Base-by-base conservation (phyloP, 345 rosid genomes). In the Turritis glabra region DNA sequence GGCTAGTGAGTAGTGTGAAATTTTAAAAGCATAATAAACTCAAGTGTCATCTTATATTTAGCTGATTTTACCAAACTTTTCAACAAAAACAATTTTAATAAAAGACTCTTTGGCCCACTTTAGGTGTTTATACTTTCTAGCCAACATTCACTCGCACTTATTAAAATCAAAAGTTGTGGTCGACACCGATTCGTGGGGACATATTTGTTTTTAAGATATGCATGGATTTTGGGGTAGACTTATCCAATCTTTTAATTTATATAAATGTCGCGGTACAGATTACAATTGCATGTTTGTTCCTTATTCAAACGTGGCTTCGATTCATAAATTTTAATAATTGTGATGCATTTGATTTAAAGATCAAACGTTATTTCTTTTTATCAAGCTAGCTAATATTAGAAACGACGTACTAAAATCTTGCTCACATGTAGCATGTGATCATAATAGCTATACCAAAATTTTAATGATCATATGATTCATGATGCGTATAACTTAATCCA, bases 121-220 rank as follows among this genome's bases (percentile, higher is more conserved):
- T 57, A 37, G 26, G 65, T 55, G 65, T 55, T n/a, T 35, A 55
- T 38, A 67, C 61, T 66, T 67, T 66, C 5, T 58, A 56, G 71
- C 64, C 19, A 23, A 52, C 35, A 66, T 66, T 66, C 60, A 58
- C 47, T 53, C 55, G 10, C 52, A 53, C 41, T 32, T 61, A 61
- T 72, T 38, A 61, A 38, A 51, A 37, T 7, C 21, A 22, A 68
- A 73, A 64, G 70, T 30, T 54, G 64, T 64, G 64, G 77, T 53
- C 64, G 47, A 71, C 77, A 64, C 29, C 15, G 26, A 32, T 73
- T 44, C 64, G 56, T 73, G 53, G 71, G 62, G 71, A 73, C 71
- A 56, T 12, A 10, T 37, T 37, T 11, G 1, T 37, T 43, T 41
- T 22, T 21, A 32, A 54, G 71, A 73, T 73, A 64, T 53, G 71